Percentiles rank a stretch among this genome's conserved stretches.
phyloP scores from a whole-genome alignment of 1,139 yeast species.

The Kluyveromyces marxianus region DNA sequence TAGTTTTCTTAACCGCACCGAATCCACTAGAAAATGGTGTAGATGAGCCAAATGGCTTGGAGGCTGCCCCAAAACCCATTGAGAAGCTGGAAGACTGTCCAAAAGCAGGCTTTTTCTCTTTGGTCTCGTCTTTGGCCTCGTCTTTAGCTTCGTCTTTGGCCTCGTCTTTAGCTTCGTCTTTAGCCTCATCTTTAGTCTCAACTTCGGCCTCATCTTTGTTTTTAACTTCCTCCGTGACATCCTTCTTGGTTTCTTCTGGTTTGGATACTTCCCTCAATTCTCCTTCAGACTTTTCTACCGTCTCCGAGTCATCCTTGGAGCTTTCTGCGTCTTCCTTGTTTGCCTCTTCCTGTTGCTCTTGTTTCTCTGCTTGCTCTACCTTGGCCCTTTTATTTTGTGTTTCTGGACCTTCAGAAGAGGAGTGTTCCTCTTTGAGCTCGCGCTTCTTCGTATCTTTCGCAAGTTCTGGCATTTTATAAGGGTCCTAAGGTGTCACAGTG shows the following conservation, averaged over 20 bases:
- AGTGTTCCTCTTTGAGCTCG: background rate
- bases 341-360: conserved; percentile 4
- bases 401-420: background rate
- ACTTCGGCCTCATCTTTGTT: conserved; percentile 1
- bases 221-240: background rate
- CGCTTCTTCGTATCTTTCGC: background rate
- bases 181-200: conserved; percentile 6
- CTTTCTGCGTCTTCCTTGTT: background rate
- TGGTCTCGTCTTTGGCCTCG: background rate
- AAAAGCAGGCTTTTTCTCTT: conserved; percentile 32
- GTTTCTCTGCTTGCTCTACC: background rate
- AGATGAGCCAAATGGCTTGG: conserved; percentile 40
- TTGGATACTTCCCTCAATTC: background rate
- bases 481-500: background rate
- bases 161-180: conserved; percentile 2
- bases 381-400: background rate
- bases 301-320: background rate
- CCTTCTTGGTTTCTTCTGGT: background rate
- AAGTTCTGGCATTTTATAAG: background rate
- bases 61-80: conserved; percentile 49
- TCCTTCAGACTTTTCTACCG: background rate
- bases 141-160: conserved; percentile 5
- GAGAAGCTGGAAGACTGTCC: conserved; percentile 52
- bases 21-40: conserved; percentile 28
- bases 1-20: conserved; percentile 17